Conservation (phyloP, 2,329 filamentous ascomycete genomes). For the Fusarium fujikuroi region DNA sequence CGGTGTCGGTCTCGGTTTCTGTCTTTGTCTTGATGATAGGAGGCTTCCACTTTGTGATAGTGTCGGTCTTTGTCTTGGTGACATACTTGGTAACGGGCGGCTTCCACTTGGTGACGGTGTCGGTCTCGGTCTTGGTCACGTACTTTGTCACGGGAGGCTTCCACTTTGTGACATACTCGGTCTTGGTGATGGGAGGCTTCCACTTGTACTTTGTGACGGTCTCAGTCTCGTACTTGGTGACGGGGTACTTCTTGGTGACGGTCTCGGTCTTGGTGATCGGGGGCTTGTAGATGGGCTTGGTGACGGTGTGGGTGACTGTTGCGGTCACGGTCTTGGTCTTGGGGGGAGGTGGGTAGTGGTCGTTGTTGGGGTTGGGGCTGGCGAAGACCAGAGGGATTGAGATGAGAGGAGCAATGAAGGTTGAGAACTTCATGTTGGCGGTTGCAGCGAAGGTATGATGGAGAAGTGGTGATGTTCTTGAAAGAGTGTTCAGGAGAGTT, state of each 20-base stretch:
- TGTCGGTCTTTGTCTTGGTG: constrained; percentile 6
- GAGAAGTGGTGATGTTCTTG: neutral
- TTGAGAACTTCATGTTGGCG: constrained; percentile 28
- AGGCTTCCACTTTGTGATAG: neutral
- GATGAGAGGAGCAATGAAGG: constrained; percentile 20
- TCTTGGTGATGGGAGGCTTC: constrained; percentile 23
- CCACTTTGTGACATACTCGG: constrained; percentile 18
- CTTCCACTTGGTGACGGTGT: constrained; percentile 4
- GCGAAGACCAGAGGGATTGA: constrained; percentile 19
- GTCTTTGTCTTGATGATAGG: neutral
- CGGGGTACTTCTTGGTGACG: constrained; percentile 19
- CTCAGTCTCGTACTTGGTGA: constrained; percentile 11
- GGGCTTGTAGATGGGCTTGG: constrained; percentile 25
- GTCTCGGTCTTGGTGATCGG: constrained; percentile 29
- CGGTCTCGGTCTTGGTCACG: constrained; percentile 5
- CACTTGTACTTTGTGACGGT: constrained; percentile 20
- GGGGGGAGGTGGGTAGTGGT: neutral
- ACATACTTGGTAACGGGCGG: constrained; percentile 5
- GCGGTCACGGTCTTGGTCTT: constrained; percentile 31
- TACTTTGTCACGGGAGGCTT: constrained; percentile 18
- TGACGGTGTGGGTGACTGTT: constrained; percentile 25
- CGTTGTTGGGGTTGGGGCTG: constrained; percentile 13
- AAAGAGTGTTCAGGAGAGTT: constrained; percentile 12
- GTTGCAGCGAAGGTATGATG: constrained; percentile 6
- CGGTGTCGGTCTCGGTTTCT: neutral